Conservation (phyloP, 805 yeast species). For the Wickerhamiella galacta region DNA sequence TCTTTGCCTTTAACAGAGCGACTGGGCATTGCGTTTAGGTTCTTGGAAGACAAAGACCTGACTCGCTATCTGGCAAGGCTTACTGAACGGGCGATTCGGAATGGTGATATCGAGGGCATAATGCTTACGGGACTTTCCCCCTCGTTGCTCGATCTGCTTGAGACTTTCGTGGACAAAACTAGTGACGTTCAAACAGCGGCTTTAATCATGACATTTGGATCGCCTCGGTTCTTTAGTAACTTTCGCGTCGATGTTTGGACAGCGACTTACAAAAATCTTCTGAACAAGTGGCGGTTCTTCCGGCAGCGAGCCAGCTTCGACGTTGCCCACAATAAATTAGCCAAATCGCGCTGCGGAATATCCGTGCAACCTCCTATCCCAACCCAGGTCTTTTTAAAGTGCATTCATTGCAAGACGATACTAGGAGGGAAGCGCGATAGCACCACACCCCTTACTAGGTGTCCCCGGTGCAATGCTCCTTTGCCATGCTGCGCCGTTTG, state of each 20-base stretch:
- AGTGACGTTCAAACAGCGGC: conserved; percentile 89
- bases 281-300: conserved; percentile 71
- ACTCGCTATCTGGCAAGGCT: conserved; percentile 53
- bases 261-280: conserved; percentile 41
- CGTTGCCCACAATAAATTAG: conserved; percentile 51
- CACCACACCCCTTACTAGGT: conserved; percentile 18
- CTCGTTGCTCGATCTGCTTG: conserved; percentile 61
- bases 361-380: conserved; percentile 36
- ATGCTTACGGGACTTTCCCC: conserved; percentile 87
- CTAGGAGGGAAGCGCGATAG: conserved; percentile 7
- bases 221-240: conserved; percentile 69
- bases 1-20: conserved; percentile 78
- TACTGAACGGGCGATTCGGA: conserved; percentile 48
- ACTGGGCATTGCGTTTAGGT: conserved; percentile 78
- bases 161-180: conserved; percentile 74
- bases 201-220: conserved; percentile 59
- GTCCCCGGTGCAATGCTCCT: conserved; percentile 79
- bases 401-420: conserved; percentile 59
- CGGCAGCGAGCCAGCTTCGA: conserved; percentile 72
- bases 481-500: conserved; percentile 87
- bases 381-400: conserved; percentile 65
- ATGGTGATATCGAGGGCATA: conserved; percentile 84
- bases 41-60: conserved; percentile 59
- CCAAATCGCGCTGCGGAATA: conserved; percentile 34
- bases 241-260: conserved; percentile 65